Conservation (phyloP, 805 yeast genomes). For the Lachancea dasiensis region DNA sequence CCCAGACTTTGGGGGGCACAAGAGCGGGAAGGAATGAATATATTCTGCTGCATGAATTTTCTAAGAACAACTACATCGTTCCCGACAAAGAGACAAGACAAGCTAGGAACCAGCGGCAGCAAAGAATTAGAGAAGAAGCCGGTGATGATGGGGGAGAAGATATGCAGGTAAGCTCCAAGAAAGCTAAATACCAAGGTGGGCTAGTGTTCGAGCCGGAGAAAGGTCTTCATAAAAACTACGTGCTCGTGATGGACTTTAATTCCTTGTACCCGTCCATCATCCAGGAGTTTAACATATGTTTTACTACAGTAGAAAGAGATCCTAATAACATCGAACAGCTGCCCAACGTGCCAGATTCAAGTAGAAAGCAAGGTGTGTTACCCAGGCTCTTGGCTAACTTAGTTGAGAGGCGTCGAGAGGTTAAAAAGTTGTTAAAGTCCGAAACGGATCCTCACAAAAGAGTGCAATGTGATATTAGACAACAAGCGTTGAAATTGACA, state of each 20-base stretch:
- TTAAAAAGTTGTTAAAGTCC: constrained; percentile 75
- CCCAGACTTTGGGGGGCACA: constrained; percentile 89
- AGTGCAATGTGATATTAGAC: constrained; percentile 90
- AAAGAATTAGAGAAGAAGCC: constrained; percentile 17
- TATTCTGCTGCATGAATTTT: constrained; percentile 87
- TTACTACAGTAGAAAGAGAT: constrained; percentile 83
- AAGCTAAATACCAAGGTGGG: constrained; percentile 85
- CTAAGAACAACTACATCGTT: constrained; percentile 68
- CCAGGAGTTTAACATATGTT: constrained; percentile 95
- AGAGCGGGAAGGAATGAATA: constrained; percentile 94
- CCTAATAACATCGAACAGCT: constrained; percentile 49
- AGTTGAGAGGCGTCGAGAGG: constrained; percentile 89
- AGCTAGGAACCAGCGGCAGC: constrained; percentile 34
- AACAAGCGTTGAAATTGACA: constrained; percentile 90
- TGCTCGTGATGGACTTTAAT: constrained; percentile 96
- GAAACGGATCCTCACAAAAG: constrained; percentile 58
- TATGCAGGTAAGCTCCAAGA: constrained; percentile 46
- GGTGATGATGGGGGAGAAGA: constrained; percentile 32
- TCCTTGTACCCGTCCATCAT: constrained; percentile 95
- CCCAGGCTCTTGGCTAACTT: constrained; percentile 78
- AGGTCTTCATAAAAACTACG: constrained; percentile 83
- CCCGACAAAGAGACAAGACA: constrained; percentile 70
- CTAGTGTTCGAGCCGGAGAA: constrained; percentile 94
- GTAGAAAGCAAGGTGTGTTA: constrained; percentile 66
- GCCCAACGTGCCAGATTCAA: constrained; percentile 61